Conservation (phyloP, 768 basidiomycete genomes). For the Lactifluus subvellereus region DNA sequence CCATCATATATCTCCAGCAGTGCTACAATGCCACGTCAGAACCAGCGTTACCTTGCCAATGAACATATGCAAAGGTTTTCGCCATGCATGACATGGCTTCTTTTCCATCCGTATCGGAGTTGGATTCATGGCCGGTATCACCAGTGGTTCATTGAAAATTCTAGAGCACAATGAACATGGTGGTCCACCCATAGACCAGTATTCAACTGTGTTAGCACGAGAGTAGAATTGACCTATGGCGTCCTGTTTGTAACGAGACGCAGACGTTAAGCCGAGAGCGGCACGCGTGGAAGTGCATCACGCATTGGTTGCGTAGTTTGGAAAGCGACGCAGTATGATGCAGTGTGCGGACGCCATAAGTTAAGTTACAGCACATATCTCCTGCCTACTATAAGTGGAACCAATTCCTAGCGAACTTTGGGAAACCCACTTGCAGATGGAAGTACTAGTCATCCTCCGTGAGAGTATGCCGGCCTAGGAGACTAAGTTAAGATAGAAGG, state of each 20-base stretch:
- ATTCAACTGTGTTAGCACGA: not conserved
- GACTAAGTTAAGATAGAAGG: not conserved
- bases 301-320: not conserved
- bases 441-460: not conserved
- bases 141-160: too few relatives aligned
- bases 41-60: not conserved
- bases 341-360: too few relatives aligned
- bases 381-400: not conserved
- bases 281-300: not conserved
- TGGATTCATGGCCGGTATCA: too few relatives aligned
- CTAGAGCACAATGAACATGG: too few relatives aligned
- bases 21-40: not conserved
- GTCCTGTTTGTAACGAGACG: not conserved
- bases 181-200: too few relatives aligned
- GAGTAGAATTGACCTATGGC: not conserved
- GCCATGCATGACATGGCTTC: not conserved
- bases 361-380: too few relatives aligned
- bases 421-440: not conserved
- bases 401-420: not conserved
- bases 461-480: not conserved
- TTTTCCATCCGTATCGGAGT: too few relatives aligned
- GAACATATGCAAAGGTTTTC: not conserved
- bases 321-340: too few relatives aligned
- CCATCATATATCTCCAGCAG: not conserved
- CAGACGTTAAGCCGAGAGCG: too few relatives aligned